These are phyloP conservation scores for Citrus reticulata DNA, from an alignment of 345 rosid genomes.

Conservation along the genomic window DNA sequence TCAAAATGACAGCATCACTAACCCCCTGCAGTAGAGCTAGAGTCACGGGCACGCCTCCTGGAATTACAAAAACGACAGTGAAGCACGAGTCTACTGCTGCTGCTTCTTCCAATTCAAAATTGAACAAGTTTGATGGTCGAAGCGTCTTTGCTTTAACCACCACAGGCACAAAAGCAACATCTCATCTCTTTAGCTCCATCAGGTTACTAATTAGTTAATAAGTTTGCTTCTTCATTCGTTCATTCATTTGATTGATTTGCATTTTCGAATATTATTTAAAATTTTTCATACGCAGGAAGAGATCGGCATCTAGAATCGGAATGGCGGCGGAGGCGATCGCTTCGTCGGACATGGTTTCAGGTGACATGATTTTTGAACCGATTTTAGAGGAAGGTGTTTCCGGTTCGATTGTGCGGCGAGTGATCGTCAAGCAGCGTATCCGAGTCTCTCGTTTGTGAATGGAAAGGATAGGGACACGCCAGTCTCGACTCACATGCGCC, in stretches of 20 bases:
- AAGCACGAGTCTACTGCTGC: neutral
- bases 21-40: too few species aligned
- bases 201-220: neutral
- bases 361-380: conserved; percentile 63
- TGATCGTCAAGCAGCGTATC: conserved; percentile 55
- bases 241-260: neutral
- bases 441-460: conserved; percentile 45
- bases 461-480: too few species aligned
- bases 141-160: neutral
- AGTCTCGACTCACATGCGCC: too few species aligned
- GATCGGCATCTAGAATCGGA: conserved; percentile 35
- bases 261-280: too few species aligned
- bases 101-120: too few species aligned
- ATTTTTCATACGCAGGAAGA: neutral
- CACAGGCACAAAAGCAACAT: too few species aligned
- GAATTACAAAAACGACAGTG: too few species aligned
- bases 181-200: neutral
- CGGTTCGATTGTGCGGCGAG: conserved; percentile 63
- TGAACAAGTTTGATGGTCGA: neutral
- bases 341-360: conserved; percentile 22
- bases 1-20: neutral
- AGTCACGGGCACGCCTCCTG: too few species aligned
- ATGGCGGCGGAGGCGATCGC: conserved; percentile 27
- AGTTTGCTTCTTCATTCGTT: neutral
- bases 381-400: conserved; percentile 71